These are phyloP conservation scores for Chaetomium fimeti DNA, from an alignment of 495 filamentous ascomycete genomes.

Conservation along the genomic window DNA sequence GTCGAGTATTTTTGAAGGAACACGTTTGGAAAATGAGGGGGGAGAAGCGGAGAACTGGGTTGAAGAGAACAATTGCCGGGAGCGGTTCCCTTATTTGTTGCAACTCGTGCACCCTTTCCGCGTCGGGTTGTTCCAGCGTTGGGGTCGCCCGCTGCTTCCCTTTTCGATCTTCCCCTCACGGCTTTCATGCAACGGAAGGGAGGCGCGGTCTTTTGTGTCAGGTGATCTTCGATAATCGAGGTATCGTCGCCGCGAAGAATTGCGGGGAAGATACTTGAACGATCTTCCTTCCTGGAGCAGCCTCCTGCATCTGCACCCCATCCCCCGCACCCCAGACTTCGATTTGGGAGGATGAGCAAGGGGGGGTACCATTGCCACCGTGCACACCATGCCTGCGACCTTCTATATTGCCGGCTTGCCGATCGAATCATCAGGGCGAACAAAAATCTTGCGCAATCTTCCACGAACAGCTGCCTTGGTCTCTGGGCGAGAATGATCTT, in stretches of 20 bases:
- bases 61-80: conserved; percentile 1
- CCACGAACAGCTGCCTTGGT: no score
- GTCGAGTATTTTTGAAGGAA: background rate
- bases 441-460: no score
- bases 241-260: background rate
- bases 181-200: conserved; percentile 2
- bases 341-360: background rate
- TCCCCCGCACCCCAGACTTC: no score
- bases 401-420: background rate
- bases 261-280: conserved; percentile 1
- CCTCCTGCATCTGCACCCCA: background rate
- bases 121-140: conserved; percentile 3
- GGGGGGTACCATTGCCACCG: background rate
- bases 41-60: background rate
- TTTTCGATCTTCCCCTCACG: conserved; percentile 18
- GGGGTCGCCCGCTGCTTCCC: conserved; percentile 12
- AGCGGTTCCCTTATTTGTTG: conserved; percentile 12
- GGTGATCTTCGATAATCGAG: background rate
- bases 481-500: no score
- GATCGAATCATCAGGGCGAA: no score
- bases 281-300: background rate
- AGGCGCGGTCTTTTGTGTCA: conserved; percentile 7
- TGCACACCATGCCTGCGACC: background rate
- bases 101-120: background rate
- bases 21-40: conserved; percentile 5